Evolutionary conservation across 1,139 yeast species (phyloP), one percentile per base, ranked within the genome.

Genomic region (Suhomyces ambrosiae): DNA sequence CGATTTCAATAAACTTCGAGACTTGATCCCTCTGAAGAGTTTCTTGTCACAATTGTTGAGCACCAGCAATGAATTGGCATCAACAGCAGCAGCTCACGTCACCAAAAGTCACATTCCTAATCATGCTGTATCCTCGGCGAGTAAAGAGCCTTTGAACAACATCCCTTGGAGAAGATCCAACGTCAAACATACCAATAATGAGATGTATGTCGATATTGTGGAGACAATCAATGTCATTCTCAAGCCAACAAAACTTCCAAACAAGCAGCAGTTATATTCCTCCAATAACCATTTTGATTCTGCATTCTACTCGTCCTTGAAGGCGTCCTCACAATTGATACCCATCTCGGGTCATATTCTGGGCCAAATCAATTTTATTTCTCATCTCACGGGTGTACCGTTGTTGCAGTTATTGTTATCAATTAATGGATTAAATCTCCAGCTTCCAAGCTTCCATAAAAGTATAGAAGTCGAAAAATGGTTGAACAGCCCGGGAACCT

Each of bases 351-450:
- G 88, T 1, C 57, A 69, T n/a, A 79, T 87, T 3, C 70, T 73
- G 30, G 97, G 97, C 3, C 60, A 68, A 13, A 61, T 89, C 12
- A 71, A 74, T 34, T 76, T 87, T 45, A 72, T 80, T 2, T 80
- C 89, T 10, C 81, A 80, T 47, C 64, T 92, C 15, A 76, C 86
- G 3, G 97, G 96, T 0, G 65, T 74, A 0, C 97, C 97, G 0
- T 76, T 78, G 21, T 71, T 90, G 15, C 80, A 79, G 43, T 59
- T 90, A 51, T 56, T 66, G 9, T 61, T 86, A 35, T 67, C 68
- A 30, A 51, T 64, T n/a, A 67, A 62, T 17, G 76, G 74, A 2
- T 65, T 69, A 37, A 60, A 69, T 23, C 43, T 78, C 23, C 71
- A 71, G 4, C 48, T 49, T 13, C 86, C 90, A 0, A 61, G 73